phyloP scores from a whole-genome alignment of 2,329 filamentous ascomycete species.

The Colletotrichum camelliae region DNA sequence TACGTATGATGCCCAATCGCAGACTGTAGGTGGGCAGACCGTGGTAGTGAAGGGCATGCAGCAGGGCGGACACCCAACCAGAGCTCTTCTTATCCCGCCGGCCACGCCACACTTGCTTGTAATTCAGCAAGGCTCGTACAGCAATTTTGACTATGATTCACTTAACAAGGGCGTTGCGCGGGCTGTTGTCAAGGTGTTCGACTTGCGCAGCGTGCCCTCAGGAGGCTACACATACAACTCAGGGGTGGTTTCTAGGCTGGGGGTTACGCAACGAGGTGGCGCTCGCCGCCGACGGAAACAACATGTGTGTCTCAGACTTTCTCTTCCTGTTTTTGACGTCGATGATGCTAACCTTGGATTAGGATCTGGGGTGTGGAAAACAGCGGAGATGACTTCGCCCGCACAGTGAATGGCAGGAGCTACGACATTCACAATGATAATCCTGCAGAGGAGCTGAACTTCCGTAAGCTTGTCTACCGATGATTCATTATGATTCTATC shows the following conservation, averaged over 20 bases:
- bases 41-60: constrained; percentile 44
- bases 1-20: constrained; percentile 57
- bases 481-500: background rate
- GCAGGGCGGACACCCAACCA: constrained; percentile 42
- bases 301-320: constrained; percentile 13
- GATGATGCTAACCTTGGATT: background rate
- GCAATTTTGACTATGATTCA: constrained; percentile 42
- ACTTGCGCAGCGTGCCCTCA: constrained; percentile 38
- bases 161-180: constrained; percentile 37
- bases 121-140: constrained; percentile 42
- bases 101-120: constrained; percentile 41
- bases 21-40: constrained; percentile 49
- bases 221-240: constrained; percentile 42
- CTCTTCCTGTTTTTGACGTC: background rate
- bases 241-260: constrained; percentile 44
- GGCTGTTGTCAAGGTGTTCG: constrained; percentile 48
- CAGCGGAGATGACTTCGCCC: constrained; percentile 59
- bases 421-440: constrained; percentile 64
- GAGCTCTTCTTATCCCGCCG: constrained; percentile 40
- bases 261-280: constrained; percentile 68
- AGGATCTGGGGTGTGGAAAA: constrained; percentile 57
- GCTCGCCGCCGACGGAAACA: constrained; percentile 53
- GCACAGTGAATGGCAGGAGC: constrained; percentile 45
- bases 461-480: constrained; percentile 39
- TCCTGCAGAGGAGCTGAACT: constrained; percentile 71